phyloP scores from a whole-genome alignment of 2,329 filamentous ascomycete genomes.

The Colletotrichum aenigma region DNA sequence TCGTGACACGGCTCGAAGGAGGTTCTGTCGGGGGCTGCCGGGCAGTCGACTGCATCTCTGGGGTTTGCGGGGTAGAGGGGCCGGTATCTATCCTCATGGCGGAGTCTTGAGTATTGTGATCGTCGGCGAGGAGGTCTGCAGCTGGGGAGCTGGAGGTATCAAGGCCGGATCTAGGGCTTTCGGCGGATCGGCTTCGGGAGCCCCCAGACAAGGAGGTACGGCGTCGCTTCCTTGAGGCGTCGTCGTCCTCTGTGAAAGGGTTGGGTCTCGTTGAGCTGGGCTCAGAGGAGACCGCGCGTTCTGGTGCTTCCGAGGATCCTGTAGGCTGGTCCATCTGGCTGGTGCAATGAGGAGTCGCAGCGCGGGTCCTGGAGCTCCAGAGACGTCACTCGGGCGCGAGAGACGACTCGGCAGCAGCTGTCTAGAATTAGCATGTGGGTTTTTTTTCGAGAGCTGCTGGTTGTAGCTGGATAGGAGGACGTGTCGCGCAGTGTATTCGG shows the following conservation, averaged over 20 bases:
- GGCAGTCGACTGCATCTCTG: slow-evolving; percentile 36
- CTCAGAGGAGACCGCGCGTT: slow-evolving; percentile 67
- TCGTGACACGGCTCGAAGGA: slow-evolving; percentile 63
- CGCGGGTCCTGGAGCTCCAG: slow-evolving; percentile 49
- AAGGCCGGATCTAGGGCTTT: slow-evolving; percentile 39
- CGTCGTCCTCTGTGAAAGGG: slow-evolving; percentile 65
- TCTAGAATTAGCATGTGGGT: slow-evolving; percentile 63
- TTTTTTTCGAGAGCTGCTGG: slow-evolving; percentile 25
- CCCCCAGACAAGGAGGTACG: slow-evolving; percentile 59
- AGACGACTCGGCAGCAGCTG: slow-evolving; percentile 58
- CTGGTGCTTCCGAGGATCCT: slow-evolving; percentile 54
- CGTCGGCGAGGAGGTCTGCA: slow-evolving; percentile 26
- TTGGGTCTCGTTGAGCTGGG: slow-evolving; percentile 67
- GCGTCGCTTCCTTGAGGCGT: slow-evolving; percentile 63
- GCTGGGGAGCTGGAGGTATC: slow-evolving; percentile 35
- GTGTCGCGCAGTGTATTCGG: background rate
- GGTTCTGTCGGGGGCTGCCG: slow-evolving; percentile 41
- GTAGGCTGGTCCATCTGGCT: slow-evolving; percentile 60
- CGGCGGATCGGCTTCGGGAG: slow-evolving; percentile 58
- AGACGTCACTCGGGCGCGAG: slow-evolving; percentile 56
- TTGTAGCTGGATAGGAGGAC: slow-evolving; percentile 16
- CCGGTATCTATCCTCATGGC: slow-evolving; percentile 47
- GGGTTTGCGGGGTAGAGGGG: slow-evolving; percentile 45
- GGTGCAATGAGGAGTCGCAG: slow-evolving; percentile 37
- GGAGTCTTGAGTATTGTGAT: slow-evolving; percentile 28